These are phyloP conservation scores for Limnanthes douglasii DNA, from an alignment of 345 rosid species.

Conservation along the genomic window DNA sequence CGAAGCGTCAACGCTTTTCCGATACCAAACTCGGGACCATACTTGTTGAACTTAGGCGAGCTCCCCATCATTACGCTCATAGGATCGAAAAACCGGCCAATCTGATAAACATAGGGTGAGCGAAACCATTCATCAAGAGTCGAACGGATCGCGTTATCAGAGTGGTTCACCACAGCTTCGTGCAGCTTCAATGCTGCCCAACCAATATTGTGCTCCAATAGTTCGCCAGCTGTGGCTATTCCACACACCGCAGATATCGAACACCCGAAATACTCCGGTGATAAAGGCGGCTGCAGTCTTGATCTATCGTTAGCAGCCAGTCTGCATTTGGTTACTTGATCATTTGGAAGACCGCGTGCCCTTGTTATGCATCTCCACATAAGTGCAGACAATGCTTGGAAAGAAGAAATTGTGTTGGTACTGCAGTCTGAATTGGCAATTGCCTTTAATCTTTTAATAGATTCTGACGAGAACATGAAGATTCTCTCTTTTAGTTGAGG, in stretches of 20 bases:
- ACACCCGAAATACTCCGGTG: conserved; percentile 50
- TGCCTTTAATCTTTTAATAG: conserved; percentile 33
- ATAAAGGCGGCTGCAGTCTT: conserved; percentile 35
- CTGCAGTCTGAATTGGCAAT: conserved; percentile 27
- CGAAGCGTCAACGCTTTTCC: conserved; percentile 61
- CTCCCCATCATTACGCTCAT: conserved; percentile 60
- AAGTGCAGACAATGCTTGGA: conserved; percentile 47
- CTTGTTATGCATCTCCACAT: conserved; percentile 58
- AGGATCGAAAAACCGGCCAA: conserved; percentile 32
- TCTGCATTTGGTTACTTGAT: conserved; percentile 30
- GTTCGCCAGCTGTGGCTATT: conserved; percentile 30
- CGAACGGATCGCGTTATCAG: conserved; percentile 15
- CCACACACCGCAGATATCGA: conserved; percentile 22
- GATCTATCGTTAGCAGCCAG: conserved; percentile 33
- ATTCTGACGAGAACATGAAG: conserved; percentile 43
- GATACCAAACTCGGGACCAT: conserved; percentile 63
- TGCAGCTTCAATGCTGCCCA: conserved; percentile 60
- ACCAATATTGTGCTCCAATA: conserved; percentile 34
- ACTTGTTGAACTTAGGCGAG: conserved; percentile 70
- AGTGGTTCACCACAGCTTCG: conserved; percentile 27
- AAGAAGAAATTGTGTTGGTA: conserved; percentile 49
- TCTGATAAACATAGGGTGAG: conserved; percentile 24
- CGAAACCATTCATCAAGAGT: conserved; percentile 29
- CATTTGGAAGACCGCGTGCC: conserved; percentile 18
- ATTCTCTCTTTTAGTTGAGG: conserved; percentile 36